These are phyloP conservation scores for Houttuynia cordata DNA, from an alignment of 164 flowering plant genomes.

Conservation along the genomic window DNA sequence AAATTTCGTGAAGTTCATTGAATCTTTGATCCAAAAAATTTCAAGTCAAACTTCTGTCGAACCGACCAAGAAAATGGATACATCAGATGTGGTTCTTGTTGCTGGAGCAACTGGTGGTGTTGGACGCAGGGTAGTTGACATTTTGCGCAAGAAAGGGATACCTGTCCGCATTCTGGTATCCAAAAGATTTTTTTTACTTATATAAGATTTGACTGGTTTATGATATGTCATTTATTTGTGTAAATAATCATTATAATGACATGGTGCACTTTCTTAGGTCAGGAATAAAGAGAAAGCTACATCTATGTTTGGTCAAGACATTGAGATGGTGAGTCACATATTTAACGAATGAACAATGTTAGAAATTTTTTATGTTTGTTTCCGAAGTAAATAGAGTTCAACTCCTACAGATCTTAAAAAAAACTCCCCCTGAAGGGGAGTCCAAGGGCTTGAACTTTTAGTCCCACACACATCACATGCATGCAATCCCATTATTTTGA, in stretches of 20 bases:
- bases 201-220: neutral
- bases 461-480: neutral
- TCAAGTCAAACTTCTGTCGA: slow-evolving; percentile 42
- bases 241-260: neutral
- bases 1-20: slow-evolving; percentile 61
- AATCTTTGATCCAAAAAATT: slow-evolving; percentile 48
- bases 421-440: too few relatives aligned
- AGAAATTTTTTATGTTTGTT: neutral
- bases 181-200: neutral
- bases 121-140: slow-evolving; percentile 83
- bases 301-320: slow-evolving; percentile 72
- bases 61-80: slow-evolving; percentile 46
- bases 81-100: slow-evolving; percentile 60
- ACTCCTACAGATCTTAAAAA: too few relatives aligned
- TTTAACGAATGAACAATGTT: neutral
- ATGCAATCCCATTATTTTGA: neutral
- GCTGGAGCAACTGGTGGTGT: slow-evolving; percentile 98
- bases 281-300: slow-evolving; percentile 95
- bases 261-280: slow-evolving; percentile 37
- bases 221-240: neutral
- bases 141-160: slow-evolving; percentile 56
- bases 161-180: slow-evolving; percentile 80
- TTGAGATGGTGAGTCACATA: slow-evolving; percentile 57
- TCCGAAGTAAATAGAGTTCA: neutral
- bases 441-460: too few relatives aligned